Evolutionary conservation across 2,329 filamentous ascomycete genomes (phyloP).

Genomic region (Teratosphaeriaceae sp.): DNA sequence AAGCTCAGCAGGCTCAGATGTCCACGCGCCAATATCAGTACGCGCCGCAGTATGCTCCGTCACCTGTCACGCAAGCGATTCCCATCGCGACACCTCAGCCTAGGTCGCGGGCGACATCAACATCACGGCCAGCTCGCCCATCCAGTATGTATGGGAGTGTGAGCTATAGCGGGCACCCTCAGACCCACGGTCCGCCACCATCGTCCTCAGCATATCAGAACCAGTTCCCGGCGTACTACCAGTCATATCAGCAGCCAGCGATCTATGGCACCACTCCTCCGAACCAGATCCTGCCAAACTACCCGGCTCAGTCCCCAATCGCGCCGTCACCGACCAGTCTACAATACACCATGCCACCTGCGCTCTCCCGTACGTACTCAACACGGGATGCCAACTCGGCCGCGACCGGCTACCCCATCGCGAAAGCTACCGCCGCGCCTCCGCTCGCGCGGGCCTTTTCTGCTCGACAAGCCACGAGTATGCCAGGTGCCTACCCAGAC

Average conservation of each 20-base stretch:
- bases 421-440: not conserved
- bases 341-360: slow-evolving; percentile 13
- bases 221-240: slow-evolving; percentile 11
- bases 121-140: slow-evolving; percentile 12
- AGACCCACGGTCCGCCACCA: slow-evolving; percentile 16
- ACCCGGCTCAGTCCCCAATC: slow-evolving; percentile 18
- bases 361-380: slow-evolving; percentile 16
- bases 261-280: slow-evolving; percentile 14
- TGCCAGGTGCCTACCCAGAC: slow-evolving; percentile 6
- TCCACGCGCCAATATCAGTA: slow-evolving; percentile 14
- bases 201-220: slow-evolving; percentile 23
- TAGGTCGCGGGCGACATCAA: not conserved
- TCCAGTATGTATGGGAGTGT: slow-evolving; percentile 17
- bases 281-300: slow-evolving; percentile 16
- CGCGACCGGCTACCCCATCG: slow-evolving; percentile 10
- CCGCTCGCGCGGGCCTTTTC: slow-evolving; percentile 2
- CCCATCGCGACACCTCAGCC: not conserved
- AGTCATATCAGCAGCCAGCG: slow-evolving; percentile 7
- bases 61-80: not conserved
- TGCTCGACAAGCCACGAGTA: slow-evolving; percentile 3
- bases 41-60: slow-evolving; percentile 1
- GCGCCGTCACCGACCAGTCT: slow-evolving; percentile 14
- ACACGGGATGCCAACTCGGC: slow-evolving; percentile 18
- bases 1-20: slow-evolving; percentile 6
- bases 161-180: slow-evolving; percentile 1